Evolutionary conservation across 257 asterid species (phyloP).

Genomic region (Ilex aquifolium): DNA sequence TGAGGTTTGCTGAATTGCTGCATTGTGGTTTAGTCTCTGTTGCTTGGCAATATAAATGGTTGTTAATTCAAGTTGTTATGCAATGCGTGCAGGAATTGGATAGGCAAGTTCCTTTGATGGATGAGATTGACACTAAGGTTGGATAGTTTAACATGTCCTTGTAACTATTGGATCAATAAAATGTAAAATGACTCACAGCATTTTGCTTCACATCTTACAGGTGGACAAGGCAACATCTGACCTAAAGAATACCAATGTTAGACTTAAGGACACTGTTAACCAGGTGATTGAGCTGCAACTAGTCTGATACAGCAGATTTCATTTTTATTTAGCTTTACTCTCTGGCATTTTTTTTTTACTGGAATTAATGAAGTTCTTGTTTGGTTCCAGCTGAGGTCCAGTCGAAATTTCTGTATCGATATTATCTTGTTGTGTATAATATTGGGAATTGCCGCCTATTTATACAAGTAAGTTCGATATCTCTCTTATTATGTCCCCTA

Average conservation of each 20-base stretch:
- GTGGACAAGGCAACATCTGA: conserved; percentile 91
- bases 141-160: neutral
- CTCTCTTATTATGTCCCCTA: neutral
- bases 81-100: conserved; percentile 67
- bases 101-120: conserved; percentile 78
- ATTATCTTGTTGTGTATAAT: conserved; percentile 78
- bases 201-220: conserved; percentile 29
- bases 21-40: neutral
- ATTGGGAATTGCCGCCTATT: conserved; percentile 92
- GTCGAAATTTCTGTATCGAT: conserved; percentile 92
- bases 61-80: neutral
- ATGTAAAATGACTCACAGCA: neutral
- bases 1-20: conserved; percentile 40
- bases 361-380: conserved; percentile 8
- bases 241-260: conserved; percentile 88
- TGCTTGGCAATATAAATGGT: neutral
- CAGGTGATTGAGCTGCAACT: conserved; percentile 50
- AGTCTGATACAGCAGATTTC: neutral
- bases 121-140: conserved; percentile 88
- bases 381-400: conserved; percentile 78
- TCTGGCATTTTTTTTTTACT: neutral
- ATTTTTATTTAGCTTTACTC: neutral
- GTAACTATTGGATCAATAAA: neutral
- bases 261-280: conserved; percentile 88
- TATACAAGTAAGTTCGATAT: conserved; percentile 66